Conservation (phyloP, 2,329 filamentous ascomycete species). For the Ustilaginoidea virens region DNA sequence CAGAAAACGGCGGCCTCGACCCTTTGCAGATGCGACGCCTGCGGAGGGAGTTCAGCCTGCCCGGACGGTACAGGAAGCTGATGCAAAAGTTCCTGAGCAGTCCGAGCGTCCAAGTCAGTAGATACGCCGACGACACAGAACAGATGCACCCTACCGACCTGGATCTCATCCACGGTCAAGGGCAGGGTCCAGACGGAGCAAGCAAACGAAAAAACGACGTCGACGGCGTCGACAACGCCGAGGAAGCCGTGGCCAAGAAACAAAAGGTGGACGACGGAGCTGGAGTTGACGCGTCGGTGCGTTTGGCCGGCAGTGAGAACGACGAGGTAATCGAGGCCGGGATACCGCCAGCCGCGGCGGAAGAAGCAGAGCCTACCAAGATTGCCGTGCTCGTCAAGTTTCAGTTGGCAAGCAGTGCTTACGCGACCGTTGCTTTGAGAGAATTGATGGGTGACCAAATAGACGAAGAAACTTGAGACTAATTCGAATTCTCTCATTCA, state of each 20-base stretch:
- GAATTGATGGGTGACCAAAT: slow-evolving; percentile 50
- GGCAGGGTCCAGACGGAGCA: slow-evolving; percentile 2
- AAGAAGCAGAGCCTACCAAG: slow-evolving; percentile 13
- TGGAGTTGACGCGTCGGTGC: background rate
- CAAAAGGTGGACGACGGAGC: slow-evolving; percentile 4
- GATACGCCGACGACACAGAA: slow-evolving; percentile 55
- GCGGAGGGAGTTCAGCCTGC: slow-evolving; percentile 77
- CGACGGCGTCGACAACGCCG: slow-evolving; percentile 6
- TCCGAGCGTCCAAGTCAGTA: slow-evolving; percentile 52
- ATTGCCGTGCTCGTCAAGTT: slow-evolving; percentile 60
- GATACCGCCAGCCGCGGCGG: slow-evolving; percentile 11
- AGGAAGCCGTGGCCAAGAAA: slow-evolving; percentile 1
- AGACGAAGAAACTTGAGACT: slow-evolving; percentile 8
- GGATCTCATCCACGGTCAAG: slow-evolving; percentile 41
- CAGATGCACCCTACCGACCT: slow-evolving; percentile 84
- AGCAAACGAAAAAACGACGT: slow-evolving; percentile 8
- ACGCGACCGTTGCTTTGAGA: slow-evolving; percentile 69
- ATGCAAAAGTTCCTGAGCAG: slow-evolving; percentile 54
- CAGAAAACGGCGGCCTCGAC: slow-evolving; percentile 63
- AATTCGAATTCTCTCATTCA: background rate
- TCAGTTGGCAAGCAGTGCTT: slow-evolving; percentile 64
- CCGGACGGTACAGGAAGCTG: slow-evolving; percentile 76
- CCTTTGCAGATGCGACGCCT: slow-evolving; percentile 75
- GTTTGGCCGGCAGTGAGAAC: background rate
- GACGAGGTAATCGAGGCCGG: slow-evolving; percentile 5